Conservation (phyloP, 1,139 yeast genomes). For the Pichia inconspicua region DNA sequence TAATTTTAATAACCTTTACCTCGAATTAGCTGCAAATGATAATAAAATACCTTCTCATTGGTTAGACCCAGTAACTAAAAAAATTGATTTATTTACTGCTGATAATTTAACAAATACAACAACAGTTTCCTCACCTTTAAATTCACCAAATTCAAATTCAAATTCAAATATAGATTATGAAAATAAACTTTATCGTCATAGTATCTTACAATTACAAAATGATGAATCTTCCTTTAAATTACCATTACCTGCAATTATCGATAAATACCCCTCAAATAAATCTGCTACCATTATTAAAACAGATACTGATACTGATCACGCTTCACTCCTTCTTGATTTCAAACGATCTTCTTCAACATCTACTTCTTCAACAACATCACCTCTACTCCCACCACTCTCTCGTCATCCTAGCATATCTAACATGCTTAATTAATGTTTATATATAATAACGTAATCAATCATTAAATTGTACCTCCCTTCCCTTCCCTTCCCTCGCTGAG, state of each 20-base stretch:
- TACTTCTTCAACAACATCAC: not conserved
- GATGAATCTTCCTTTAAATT: constrained; percentile 10
- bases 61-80: constrained; percentile 23
- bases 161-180: constrained; percentile 2
- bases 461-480: too few relatives aligned
- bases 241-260: constrained; percentile 18
- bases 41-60: constrained; percentile 18
- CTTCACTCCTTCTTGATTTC: not conserved
- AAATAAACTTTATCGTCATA: constrained; percentile 6
- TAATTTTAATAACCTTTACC: constrained; percentile 36
- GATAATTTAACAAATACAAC: too few relatives aligned
- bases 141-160: too few relatives aligned
- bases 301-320: not conserved
- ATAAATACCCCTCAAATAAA: constrained; percentile 7
- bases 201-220: constrained; percentile 7
- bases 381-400: not conserved
- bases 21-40: constrained; percentile 25
- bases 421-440: constrained; percentile 9
- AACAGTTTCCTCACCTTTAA: too few relatives aligned
- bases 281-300: not conserved
- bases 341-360: not conserved
- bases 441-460: too few relatives aligned
- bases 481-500: too few relatives aligned
- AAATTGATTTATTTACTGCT: constrained; percentile 8
- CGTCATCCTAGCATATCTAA: constrained; percentile 12